A percentile compares a stretch with the other conserved stretches of the same genome.
phyloP scores from a whole-genome alignment of 345 rosid genomes.

The Punica granatum region DNA sequence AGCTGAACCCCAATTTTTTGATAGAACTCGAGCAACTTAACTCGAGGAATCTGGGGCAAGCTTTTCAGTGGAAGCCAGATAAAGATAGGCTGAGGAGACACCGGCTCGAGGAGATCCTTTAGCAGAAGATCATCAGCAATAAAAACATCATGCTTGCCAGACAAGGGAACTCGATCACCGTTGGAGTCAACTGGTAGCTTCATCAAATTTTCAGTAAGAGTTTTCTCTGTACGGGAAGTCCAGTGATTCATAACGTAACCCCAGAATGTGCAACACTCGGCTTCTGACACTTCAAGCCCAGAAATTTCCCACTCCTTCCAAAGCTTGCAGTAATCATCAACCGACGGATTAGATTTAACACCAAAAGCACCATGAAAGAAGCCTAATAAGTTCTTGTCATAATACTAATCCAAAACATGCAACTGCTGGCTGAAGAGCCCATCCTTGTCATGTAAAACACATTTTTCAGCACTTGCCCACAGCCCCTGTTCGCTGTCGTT shows the following conservation, averaged over 20 bases:
- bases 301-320: conserved; percentile 66
- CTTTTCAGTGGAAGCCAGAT: conserved; percentile 69
- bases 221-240: conserved; percentile 11
- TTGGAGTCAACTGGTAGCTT: conserved; percentile 41
- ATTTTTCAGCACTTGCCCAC: conserved; percentile 44
- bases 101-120: conserved; percentile 34
- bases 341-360: conserved; percentile 35
- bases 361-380: conserved; percentile 35
- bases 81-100: conserved; percentile 31
- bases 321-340: conserved; percentile 47
- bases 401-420: conserved; percentile 44
- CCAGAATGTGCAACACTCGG: conserved; percentile 70
- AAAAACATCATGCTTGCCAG: conserved; percentile 38
- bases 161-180: conserved; percentile 27
- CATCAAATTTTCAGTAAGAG: conserved; percentile 26
- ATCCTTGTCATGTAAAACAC: conserved; percentile 42
- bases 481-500: conserved; percentile 21
- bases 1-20: conserved; percentile 46
- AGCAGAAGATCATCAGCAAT: conserved; percentile 64
- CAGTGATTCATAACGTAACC: conserved; percentile 16
- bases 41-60: conserved; percentile 28
- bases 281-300: conserved; percentile 21
- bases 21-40: conserved; percentile 38
- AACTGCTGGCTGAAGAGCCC: conserved; percentile 38
- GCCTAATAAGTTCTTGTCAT: conserved; percentile 12